A percentile compares a stretch with the other conserved stretches of the same genome.
Evolutionary conservation across 805 yeast genomes (phyloP).

Genomic region (Nadsonia fulvescens): DNA sequence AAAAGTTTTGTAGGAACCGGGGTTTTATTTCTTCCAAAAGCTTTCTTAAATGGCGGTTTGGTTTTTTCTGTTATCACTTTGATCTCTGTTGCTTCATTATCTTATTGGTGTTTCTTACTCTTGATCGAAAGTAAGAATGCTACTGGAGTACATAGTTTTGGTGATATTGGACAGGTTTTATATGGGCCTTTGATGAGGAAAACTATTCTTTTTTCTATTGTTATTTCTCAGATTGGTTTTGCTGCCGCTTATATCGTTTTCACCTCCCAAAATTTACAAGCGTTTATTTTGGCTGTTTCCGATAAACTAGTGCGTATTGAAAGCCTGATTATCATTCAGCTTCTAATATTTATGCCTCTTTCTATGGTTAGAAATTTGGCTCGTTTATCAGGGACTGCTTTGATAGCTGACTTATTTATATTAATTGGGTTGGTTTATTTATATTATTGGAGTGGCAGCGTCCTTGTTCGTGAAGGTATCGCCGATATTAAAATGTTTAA

Average conservation of each 20-base stretch:
- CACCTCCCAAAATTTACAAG: conserved; percentile 69
- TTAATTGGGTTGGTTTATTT: conserved; percentile 68
- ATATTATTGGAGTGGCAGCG: conserved; percentile 51
- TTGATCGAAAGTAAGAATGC: conserved; percentile 43
- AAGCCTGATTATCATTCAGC: conserved; percentile 48
- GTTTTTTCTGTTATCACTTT: conserved; percentile 52
- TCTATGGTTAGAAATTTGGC: conserved; percentile 77
- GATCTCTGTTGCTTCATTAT: conserved; percentile 51
- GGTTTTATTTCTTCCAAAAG: conserved; percentile 76
- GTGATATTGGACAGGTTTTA: conserved; percentile 67
- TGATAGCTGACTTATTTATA: conserved; percentile 76
- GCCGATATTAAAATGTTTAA: conserved; percentile 45
- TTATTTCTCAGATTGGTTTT: conserved; percentile 85
- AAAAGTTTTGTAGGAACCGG: conserved; percentile 94
- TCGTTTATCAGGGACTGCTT: conserved; percentile 74
- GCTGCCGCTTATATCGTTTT: conserved; percentile 86
- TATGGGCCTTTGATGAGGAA: conserved; percentile 52
- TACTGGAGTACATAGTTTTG: conserved; percentile 54
- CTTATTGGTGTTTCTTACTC: conserved; percentile 68
- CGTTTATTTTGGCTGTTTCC: conserved; percentile 31
- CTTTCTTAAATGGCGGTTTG: conserved; percentile 82
- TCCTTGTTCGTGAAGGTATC: conserved; percentile 38
- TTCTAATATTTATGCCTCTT: conserved; percentile 60
- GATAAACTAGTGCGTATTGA: conserved; percentile 21
- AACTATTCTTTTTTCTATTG: conserved; percentile 57